Base-by-base conservation (phyloP, 2,329 filamentous ascomycete genomes). In the Ophiosphaerella korrae region DNA sequence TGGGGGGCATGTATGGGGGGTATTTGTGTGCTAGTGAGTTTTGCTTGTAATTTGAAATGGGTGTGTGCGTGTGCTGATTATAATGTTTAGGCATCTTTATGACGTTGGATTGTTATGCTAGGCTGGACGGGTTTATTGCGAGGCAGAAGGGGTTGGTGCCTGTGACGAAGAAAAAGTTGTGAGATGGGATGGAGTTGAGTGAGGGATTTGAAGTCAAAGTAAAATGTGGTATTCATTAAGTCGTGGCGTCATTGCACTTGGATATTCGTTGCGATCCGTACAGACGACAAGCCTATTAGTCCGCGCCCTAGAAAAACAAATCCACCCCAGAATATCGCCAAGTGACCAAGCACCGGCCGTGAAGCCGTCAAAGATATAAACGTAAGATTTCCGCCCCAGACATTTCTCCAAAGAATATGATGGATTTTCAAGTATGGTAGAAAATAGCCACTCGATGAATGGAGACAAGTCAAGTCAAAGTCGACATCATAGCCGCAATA, bases 401-500 rank as follows among this genome's bases (percentile, higher is more conserved):
- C 3, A 21, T 21, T 21, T 21, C 2, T 21, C 2, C 18, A 21
- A 21, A 21, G 3, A 21, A 21, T 21, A 21, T 21, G 18, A 21
- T 21, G 18, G 18, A 21, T 21, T 21, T 21, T 21, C 18, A 21
- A 21, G 18, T 21, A 21, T 21, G 2, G 18, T 4, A 21, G 18
- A 21, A 21, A 21, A 21, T 21, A 21, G 18, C 18, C 18, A 21
- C 18, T 21, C 3, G 18, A 21, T 21, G 18, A 21, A 21, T 21
- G 18, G 18, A 21, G 18, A 21, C 18, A 4, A 4, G 23, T 66
- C 44, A 77, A 46, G 73, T 71, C 38, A 78, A 64, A 7, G 75
- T 77, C 18, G 73, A 69, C 71, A 78, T 74, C 64, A 76, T 75
- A 7, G 74, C 74, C 54, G 75, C 76, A 38, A 78, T 66, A 39